Evolutionary conservation across 2,329 filamentous ascomycete genomes (phyloP).

Genomic region (Trichoderma simmonsii): DNA sequence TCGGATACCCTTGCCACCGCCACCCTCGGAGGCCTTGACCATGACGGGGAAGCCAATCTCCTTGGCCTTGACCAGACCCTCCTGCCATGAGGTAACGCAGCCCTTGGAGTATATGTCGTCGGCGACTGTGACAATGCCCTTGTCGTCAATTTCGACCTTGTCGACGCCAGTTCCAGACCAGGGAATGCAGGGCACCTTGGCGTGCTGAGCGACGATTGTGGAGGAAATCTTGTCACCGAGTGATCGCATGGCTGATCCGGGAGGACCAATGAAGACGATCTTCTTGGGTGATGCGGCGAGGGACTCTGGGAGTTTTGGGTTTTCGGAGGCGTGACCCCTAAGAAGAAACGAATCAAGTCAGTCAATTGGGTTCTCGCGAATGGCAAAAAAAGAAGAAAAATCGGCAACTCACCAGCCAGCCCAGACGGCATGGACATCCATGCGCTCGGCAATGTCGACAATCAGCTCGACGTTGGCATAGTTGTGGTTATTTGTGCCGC

Average conservation of each 20-base stretch:
- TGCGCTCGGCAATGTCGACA: slow-evolving; percentile 96
- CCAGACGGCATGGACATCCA: slow-evolving; percentile 98
- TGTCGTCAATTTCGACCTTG: slow-evolving; percentile 70
- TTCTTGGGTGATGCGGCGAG: slow-evolving; percentile 95
- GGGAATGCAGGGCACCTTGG: slow-evolving; percentile 94
- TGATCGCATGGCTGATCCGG: slow-evolving; percentile 97
- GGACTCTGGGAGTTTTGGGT: slow-evolving; percentile 94
- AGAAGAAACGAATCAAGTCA: not conserved
- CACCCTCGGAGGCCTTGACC: slow-evolving; percentile 99
- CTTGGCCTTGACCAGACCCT: slow-evolving; percentile 81
- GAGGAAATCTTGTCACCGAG: slow-evolving; percentile 99
- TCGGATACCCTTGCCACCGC: slow-evolving; percentile 98
- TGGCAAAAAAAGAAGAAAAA: not conserved
- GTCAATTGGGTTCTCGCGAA: not conserved
- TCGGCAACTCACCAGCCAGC: slow-evolving; percentile 76
- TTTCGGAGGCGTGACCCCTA: slow-evolving; percentile 97
- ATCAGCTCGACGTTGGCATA: slow-evolving; percentile 99
- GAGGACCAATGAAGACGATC: slow-evolving; percentile 98
- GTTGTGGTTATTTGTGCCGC: slow-evolving; percentile 99
- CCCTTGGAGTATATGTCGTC: slow-evolving; percentile 85
- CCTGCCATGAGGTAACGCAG: slow-evolving; percentile 84
- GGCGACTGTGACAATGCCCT: slow-evolving; percentile 88
- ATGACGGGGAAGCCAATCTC: slow-evolving; percentile 98
- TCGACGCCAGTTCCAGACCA: slow-evolving; percentile 96
- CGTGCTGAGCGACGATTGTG: slow-evolving; percentile 97